Base-by-base conservation (phyloP, 2,329 filamentous ascomycete species). In the Colletotrichum costaricense region DNA sequence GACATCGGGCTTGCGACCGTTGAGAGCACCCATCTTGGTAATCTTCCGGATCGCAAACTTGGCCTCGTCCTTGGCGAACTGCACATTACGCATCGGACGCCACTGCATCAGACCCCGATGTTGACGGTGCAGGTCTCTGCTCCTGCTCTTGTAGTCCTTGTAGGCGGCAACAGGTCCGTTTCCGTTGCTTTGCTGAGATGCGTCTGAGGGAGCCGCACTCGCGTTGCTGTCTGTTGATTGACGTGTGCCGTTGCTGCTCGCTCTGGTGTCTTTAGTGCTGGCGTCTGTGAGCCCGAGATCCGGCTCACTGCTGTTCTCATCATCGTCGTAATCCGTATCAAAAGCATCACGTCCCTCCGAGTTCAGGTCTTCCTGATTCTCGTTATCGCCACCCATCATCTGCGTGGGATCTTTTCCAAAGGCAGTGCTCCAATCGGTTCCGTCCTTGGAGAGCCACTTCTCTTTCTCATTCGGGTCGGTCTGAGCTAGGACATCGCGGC, bases 31-130 rank as follows among this genome's bases (percentile, higher is more conserved):
- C 80, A 94, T 92, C 78, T 93, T 93, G 81, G 92, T 93, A 68
- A 97, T 84, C 81, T 94, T 94, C 57, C 92, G 88, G 5, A 95
- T 82, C 0, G 94, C 94, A 83, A 92, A 95, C 78, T 93, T 93
- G 0, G 93, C 91, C 85, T 98, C 94, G 78, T 98, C 89, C 84
- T 97, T 97, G 56, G 93, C 95, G 81, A 98, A 98, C 76, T 92
- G 91, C 26, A 91, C 87, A 80, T 98, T 98, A 54, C 96, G 88
- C 80, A 95, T 93, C 0, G 96, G 95, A 79, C 92, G 94, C 95
- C 95, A 98, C 82, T 98, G 96, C 94, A 98, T 97, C 80, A 98
- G 79, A 0, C 96, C 96, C 12, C 95, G 89, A 77, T 98, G 95
- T 84, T 95, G 95, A 0, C 95, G 90, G 81, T 95, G 93, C 80